Evolutionary conservation across 768 basidiomycete genomes (phyloP).

Genomic region (Agrocybe praecox): DNA sequence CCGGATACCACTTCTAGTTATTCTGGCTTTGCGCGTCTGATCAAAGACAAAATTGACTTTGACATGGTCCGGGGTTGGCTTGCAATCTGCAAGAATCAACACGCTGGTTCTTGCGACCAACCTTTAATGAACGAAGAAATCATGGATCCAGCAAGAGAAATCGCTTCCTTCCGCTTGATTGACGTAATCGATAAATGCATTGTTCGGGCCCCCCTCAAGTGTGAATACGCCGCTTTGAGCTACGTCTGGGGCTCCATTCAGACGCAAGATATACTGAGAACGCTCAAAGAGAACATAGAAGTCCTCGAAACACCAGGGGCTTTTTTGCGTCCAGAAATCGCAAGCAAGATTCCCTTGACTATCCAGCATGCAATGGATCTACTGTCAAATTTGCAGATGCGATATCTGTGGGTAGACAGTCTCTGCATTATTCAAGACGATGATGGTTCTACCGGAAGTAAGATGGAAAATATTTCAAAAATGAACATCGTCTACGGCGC

Average conservation of each 20-base stretch:
- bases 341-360: conserved; percentile 6
- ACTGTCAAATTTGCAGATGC: not conserved
- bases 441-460: not conserved
- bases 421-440: conserved; percentile 12
- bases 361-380: conserved; percentile 5
- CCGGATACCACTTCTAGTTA: no score
- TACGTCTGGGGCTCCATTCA: conserved; percentile 9
- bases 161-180: conserved; percentile 9
- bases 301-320: conserved; percentile 4
- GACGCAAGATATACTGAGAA: not conserved
- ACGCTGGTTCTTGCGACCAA: conserved; percentile 2
- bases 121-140: not conserved
- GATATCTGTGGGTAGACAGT: conserved; percentile 11
- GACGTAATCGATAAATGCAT: conserved; percentile 10
- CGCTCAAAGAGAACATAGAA: conserved; percentile 1
- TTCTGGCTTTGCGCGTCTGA: no score
- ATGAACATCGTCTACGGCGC: conserved; percentile 14
- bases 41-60: no score
- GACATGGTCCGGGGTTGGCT: conserved; percentile 11
- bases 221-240: conserved; percentile 10
- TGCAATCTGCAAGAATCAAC: not conserved
- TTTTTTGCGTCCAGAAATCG: not conserved
- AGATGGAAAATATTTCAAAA: conserved; percentile 8
- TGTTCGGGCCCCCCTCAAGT: not conserved
- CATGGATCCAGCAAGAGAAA: conserved; percentile 5